These are phyloP conservation scores for Irpex rosettiformis DNA, from an alignment of 1,284 basidiomycete species.

Conservation along the genomic window DNA sequence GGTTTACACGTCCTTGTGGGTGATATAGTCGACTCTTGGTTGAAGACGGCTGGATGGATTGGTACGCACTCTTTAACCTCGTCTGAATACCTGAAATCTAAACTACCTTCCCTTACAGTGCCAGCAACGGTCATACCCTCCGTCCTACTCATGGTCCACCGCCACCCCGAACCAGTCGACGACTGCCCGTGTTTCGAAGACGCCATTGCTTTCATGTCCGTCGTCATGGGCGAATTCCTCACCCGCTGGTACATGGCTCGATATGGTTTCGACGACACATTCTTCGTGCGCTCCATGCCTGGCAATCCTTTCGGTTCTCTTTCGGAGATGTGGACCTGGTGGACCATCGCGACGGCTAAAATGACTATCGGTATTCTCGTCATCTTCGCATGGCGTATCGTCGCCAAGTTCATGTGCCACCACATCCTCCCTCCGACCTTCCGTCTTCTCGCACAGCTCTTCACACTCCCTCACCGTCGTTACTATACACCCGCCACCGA, in stretches of 20 bases:
- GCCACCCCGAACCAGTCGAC: conserved; percentile 91
- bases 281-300: conserved; percentile 48
- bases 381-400: conserved; percentile 84
- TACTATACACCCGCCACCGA: conserved; percentile 90
- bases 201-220: conserved; percentile 89
- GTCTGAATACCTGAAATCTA: background rate
- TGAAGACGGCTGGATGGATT: conserved; percentile 47
- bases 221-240: conserved; percentile 75
- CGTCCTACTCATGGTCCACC: conserved; percentile 74
- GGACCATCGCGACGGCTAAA: conserved; percentile 54
- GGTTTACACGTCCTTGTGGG: conserved; percentile 40
- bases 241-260: conserved; percentile 57
- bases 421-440: conserved; percentile 78
- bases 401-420: conserved; percentile 77
- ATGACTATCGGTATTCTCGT: conserved; percentile 60
- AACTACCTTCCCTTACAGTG: conserved; percentile 36
- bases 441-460: conserved; percentile 61
- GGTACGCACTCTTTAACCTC: conserved; percentile 34
- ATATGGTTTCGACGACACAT: conserved; percentile 33
- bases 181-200: conserved; percentile 99
- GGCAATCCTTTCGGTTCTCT: conserved; percentile 49
- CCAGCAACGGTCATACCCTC: conserved; percentile 67
- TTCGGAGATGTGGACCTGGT: conserved; percentile 52
- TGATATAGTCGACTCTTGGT: conserved; percentile 45
- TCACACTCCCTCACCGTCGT: conserved; percentile 71